Percentiles rank a stretch among this genome's conserved stretches.
Evolutionary conservation across 257 asterid genomes (phyloP).

Genomic region (Gentiana straminea): DNA sequence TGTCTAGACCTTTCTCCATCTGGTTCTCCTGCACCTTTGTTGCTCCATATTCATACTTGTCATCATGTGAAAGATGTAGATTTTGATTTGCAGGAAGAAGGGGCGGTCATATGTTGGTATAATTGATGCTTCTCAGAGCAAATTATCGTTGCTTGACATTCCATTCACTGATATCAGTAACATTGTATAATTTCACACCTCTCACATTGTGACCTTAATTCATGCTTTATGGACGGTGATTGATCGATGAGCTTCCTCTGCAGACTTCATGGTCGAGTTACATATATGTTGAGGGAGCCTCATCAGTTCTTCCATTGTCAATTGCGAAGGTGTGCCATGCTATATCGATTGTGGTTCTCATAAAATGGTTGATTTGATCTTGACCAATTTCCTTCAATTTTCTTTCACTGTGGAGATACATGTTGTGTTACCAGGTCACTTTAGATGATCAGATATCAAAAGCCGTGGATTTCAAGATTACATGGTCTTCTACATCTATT

Average conservation of each 20-base stretch:
- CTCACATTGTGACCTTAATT: not conserved
- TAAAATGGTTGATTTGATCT: too few relatives aligned
- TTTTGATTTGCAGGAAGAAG: conserved; percentile 49
- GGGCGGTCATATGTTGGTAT: conserved; percentile 84
- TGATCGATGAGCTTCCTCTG: conserved; percentile 15
- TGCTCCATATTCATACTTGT: not conserved
- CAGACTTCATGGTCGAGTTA: conserved; percentile 54
- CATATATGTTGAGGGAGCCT: conserved; percentile 84
- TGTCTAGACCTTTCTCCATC: not conserved
- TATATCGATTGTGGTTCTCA: not conserved
- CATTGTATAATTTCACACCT: conserved; percentile 34
- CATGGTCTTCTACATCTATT: conserved; percentile 67
- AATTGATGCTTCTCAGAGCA: conserved; percentile 52
- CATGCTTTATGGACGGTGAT: conserved; percentile 7
- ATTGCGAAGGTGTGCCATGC: conserved; percentile 61
- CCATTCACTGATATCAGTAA: conserved; percentile 79
- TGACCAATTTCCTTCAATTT: not conserved
- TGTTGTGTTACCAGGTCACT: conserved; percentile 46
- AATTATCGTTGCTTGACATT: conserved; percentile 42
- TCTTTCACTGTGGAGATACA: not conserved
- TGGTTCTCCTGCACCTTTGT: not conserved
- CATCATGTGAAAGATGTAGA: conserved; percentile 8
- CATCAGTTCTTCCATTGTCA: conserved; percentile 66
- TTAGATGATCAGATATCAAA: conserved; percentile 59
- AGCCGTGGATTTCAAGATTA: conserved; percentile 49